Conservation (phyloP, 306 rosid genomes). For the Quercus suber region DNA sequence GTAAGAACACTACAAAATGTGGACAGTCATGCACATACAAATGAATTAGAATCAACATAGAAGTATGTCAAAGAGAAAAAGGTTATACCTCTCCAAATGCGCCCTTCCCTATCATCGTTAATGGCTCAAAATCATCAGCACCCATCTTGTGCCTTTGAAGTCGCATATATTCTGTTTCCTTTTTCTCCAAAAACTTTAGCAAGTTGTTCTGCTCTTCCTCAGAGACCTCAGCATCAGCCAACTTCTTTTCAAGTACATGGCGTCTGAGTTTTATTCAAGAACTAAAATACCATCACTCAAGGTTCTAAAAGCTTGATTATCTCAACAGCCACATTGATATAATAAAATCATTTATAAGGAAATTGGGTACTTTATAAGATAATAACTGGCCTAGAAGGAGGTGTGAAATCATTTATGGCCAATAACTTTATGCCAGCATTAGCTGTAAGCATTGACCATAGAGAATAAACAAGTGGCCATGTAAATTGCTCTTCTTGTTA, state of each 20-base stretch:
- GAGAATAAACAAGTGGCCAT: neutral
- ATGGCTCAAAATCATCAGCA: slow-evolving; percentile 95
- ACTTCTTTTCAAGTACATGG: slow-evolving; percentile 80
- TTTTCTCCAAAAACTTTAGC: slow-evolving; percentile 90
- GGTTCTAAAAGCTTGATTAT: slow-evolving; percentile 1
- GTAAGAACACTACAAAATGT: neutral
- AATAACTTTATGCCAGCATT: neutral
- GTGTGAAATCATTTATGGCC: neutral
- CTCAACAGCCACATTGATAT: neutral
- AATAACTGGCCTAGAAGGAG: neutral
- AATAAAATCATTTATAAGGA: neutral
- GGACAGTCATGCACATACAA: neutral
- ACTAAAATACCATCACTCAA: slow-evolving; percentile 7
- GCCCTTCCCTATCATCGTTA: slow-evolving; percentile 99
- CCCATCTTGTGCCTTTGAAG: slow-evolving; percentile 99
- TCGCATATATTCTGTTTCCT: slow-evolving; percentile 98
- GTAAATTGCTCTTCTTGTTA: neutral
- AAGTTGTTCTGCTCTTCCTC: slow-evolving; percentile 97
- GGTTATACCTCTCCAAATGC: slow-evolving; percentile 94
- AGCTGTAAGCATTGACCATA: neutral
- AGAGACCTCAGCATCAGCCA: slow-evolving; percentile 97
- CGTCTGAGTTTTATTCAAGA: slow-evolving; percentile 56
- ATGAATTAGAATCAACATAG: slow-evolving; percentile 3
- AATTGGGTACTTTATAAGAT: neutral
- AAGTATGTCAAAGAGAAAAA: slow-evolving; percentile 18